Conservation (phyloP, 805 yeast species). For the Torulaspora maleeae region DNA sequence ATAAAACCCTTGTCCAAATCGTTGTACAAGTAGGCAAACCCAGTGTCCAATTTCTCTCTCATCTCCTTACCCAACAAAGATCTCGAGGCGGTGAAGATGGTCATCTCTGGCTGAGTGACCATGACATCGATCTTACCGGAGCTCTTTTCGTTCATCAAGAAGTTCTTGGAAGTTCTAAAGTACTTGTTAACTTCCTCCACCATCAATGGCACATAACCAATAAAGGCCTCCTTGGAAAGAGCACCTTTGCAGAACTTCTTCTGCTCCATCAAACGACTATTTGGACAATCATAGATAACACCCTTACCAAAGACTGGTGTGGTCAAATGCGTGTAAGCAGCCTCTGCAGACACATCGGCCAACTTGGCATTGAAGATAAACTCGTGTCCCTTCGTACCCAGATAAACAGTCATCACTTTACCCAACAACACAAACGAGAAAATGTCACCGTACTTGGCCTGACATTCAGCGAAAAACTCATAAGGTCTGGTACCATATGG, state of each 20-base stretch:
- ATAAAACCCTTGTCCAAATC: conserved; percentile 97
- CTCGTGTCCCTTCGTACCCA: conserved; percentile 98
- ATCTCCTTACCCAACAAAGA: conserved; percentile 87
- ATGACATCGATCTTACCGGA: conserved; percentile 62
- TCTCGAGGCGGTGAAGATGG: conserved; percentile 93
- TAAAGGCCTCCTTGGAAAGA: conserved; percentile 78
- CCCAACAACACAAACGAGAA: conserved; percentile 89
- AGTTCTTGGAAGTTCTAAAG: conserved; percentile 50
- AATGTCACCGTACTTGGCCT: conserved; percentile 83
- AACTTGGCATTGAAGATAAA: conserved; percentile 88
- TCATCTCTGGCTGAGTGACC: conserved; percentile 87
- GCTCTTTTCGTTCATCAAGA: conserved; percentile 37
- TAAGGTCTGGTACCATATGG: conserved; percentile 91
- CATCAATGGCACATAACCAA: conserved; percentile 81
- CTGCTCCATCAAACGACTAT: conserved; percentile 92
- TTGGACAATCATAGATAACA: conserved; percentile 95
- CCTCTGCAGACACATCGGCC: conserved; percentile 91
- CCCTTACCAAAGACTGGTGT: conserved; percentile 99
- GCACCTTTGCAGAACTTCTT: conserved; percentile 94
- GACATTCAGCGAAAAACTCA: conserved; percentile 75
- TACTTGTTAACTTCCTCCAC: conserved; percentile 69
- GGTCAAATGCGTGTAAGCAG: conserved; percentile 92
- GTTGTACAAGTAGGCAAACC: conserved; percentile 78
- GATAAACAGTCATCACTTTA: conserved; percentile 86
- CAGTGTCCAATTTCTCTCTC: conserved; percentile 73